A percentile compares a stretch with the other conserved stretches of the same genome.
Evolutionary conservation across 257 asterid species (phyloP).

Genomic region (Primulina huaijiensis): DNA sequence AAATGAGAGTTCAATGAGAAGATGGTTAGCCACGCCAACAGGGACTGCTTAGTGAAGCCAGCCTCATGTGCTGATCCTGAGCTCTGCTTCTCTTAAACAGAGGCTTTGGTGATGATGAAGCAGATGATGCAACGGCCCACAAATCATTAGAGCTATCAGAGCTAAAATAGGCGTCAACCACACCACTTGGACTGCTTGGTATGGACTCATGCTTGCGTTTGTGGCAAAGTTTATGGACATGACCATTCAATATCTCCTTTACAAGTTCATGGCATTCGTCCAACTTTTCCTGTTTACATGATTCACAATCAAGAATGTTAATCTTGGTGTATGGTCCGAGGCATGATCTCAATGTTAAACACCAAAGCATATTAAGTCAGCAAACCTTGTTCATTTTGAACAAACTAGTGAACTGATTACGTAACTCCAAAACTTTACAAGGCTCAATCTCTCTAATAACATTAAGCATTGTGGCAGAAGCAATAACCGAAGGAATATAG

Average conservation of each 20-base stretch:
- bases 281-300: conserved; percentile 34
- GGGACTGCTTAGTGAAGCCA: conserved; percentile 37
- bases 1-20: conserved; percentile 32
- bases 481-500: conserved; percentile 53
- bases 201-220: conserved; percentile 40
- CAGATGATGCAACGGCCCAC: conserved; percentile 38
- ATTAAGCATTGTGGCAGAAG: conserved; percentile 37
- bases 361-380: neutral
- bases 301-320: conserved; percentile 17
- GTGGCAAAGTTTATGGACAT: conserved; percentile 21
- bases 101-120: conserved; percentile 42
- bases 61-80: conserved; percentile 45
- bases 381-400: conserved; percentile 41
- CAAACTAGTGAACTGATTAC: conserved; percentile 32
- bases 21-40: conserved; percentile 34
- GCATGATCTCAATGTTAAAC: neutral
- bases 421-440: conserved; percentile 26
- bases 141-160: conserved; percentile 51
- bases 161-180: conserved; percentile 55
- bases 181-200: conserved; percentile 60
- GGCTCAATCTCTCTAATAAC: conserved; percentile 37
- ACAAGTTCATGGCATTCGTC: conserved; percentile 42
- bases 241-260: conserved; percentile 26
- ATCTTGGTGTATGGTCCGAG: neutral
- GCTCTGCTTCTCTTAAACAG: conserved; percentile 42